Percentiles rank a stretch among this genome's conserved stretches.
Evolutionary conservation across 805 yeast genomes (phyloP).

Genomic region (Kodamaea leandrae): DNA sequence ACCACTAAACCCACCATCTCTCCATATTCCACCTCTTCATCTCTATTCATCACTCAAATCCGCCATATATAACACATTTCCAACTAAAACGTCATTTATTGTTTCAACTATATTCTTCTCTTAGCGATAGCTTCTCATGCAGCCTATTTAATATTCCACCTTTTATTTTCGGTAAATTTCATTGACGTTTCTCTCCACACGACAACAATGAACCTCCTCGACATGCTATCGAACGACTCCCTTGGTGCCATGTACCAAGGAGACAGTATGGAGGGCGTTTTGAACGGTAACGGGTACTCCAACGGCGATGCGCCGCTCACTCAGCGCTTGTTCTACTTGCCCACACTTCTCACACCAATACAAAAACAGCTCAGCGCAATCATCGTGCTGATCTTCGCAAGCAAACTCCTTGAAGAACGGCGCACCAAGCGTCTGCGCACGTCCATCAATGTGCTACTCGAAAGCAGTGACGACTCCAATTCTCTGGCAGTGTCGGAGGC

Average conservation of each 20-base stretch:
- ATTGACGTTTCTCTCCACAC: neutral
- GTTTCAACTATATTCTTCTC: too few species aligned
- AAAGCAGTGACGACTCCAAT: slow-evolving; percentile 9
- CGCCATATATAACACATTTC: too few species aligned
- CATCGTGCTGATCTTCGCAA: slow-evolving; percentile 28
- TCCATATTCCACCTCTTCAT: too few species aligned
- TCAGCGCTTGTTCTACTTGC: slow-evolving; percentile 27
- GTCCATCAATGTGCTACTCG: slow-evolving; percentile 38
- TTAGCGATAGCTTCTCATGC: too few species aligned
- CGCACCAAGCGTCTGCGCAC: slow-evolving; percentile 24
- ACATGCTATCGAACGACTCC: slow-evolving; percentile 35
- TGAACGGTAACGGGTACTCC: slow-evolving; percentile 15
- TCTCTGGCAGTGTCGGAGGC: slow-evolving; percentile 23
- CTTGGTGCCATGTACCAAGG: slow-evolving; percentile 20
- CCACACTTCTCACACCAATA: slow-evolving; percentile 31
- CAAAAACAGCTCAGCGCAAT: slow-evolving; percentile 37
- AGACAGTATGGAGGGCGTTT: slow-evolving; percentile 9
- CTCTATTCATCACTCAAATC: too few species aligned
- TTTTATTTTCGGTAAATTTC: neutral
- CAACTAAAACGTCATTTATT: too few species aligned
- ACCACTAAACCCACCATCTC: too few species aligned
- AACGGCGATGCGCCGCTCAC: slow-evolving; percentile 15
- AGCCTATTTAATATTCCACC: neutral
- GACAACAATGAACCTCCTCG: slow-evolving; percentile 37
- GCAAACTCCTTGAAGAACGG: slow-evolving; percentile 24